A percentile compares a stretch with the other conserved stretches of the same genome.
Conservation (phyloP, 148 eudicot genomes). For the Fagopyrum homotropicum region DNA sequence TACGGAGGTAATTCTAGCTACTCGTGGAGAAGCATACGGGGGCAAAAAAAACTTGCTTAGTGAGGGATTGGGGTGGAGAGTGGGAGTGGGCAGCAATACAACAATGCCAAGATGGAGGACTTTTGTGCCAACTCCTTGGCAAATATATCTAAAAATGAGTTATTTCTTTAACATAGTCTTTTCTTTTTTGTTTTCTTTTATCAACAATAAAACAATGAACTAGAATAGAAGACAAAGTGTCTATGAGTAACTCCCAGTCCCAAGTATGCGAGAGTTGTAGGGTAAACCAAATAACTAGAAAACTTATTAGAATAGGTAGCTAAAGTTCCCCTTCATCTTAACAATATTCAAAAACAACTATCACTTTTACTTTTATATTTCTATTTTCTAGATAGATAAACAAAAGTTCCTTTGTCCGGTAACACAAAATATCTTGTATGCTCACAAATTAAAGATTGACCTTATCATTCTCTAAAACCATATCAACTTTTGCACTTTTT, state of each 20-base stretch:
- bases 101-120: neutral
- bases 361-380: neutral
- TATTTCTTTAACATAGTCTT: neutral
- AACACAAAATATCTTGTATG: neutral
- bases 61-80: too few relatives aligned
- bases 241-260: neutral
- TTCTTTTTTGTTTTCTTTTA: neutral
- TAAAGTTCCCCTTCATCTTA: neutral
- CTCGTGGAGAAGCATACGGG: too few relatives aligned
- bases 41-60: too few relatives aligned
- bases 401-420: neutral
- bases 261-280: neutral
- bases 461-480: constrained; percentile 50
- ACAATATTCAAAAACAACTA: neutral
- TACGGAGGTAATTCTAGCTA: too few relatives aligned
- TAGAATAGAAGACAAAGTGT: neutral
- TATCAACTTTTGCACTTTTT: constrained; percentile 26
- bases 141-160: neutral
- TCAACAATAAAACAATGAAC: neutral
- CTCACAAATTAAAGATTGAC: constrained; percentile 20
- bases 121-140: neutral
- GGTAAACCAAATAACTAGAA: neutral
- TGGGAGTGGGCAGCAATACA: too few relatives aligned
- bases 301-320: neutral
- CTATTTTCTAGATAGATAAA: neutral